Conservation (phyloP, 176 grass and related monocot genomes). For the Lolium rigidum region DNA sequence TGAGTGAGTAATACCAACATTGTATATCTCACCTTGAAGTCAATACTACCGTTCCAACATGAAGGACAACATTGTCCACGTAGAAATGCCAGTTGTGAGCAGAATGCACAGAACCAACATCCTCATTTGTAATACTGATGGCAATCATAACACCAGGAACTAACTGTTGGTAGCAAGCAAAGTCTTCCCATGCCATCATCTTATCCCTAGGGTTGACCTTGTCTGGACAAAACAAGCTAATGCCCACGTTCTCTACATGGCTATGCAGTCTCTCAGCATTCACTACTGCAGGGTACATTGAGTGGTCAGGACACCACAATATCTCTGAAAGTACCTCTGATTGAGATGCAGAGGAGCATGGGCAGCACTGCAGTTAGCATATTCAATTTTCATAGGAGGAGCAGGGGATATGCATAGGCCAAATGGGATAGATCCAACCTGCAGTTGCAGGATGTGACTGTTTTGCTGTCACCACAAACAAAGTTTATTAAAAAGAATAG, state of each 20-base stretch:
- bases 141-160: constrained; percentile 73
- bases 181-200: constrained; percentile 96
- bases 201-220: constrained; percentile 71
- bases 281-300: constrained; percentile 79
- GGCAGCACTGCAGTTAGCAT: too few species aligned
- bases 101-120: constrained; percentile 60
- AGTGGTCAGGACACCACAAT: constrained; percentile 43
- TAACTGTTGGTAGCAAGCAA: constrained; percentile 82
- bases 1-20: too few species aligned
- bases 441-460: too few species aligned
- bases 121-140: constrained; percentile 75
- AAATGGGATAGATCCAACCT: too few species aligned
- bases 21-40: too few species aligned
- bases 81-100: constrained; percentile 72
- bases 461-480: too few species aligned
- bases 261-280: constrained; percentile 69
- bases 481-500: too few species aligned
- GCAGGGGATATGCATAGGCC: too few species aligned
- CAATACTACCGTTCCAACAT: constrained; percentile 67
- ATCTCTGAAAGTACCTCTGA: too few species aligned
- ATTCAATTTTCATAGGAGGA: too few species aligned
- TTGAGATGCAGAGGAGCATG: too few species aligned
- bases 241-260: constrained; percentile 62
- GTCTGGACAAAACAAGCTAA: constrained; percentile 58
- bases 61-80: constrained; percentile 76